Conservation (phyloP, 202 grass and related monocot genomes). For the Carex arenaria region DNA sequence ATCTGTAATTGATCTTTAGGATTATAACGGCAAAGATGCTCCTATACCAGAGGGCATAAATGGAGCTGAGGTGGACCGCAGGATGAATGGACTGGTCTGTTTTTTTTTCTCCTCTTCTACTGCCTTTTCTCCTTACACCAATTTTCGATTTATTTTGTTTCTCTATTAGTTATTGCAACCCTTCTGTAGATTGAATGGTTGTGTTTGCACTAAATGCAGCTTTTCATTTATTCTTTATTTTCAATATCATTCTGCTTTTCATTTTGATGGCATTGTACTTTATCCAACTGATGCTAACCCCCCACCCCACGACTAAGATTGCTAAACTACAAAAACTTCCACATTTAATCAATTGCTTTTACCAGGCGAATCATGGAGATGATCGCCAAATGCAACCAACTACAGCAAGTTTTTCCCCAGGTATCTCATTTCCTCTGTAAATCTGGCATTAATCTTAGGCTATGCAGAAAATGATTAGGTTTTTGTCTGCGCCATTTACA, state of each 20-base stretch:
- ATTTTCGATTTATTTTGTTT: background rate
- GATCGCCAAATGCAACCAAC: constrained; percentile 39
- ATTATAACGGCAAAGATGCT: constrained; percentile 46
- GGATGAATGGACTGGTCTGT: constrained; percentile 54
- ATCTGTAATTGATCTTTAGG: background rate
- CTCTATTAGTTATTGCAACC: background rate
- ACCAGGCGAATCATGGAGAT: constrained; percentile 47
- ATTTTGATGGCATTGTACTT: background rate
- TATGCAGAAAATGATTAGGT: background rate
- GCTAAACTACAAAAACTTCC: background rate
- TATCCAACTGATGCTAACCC: too few relatives aligned
- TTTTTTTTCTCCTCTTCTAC: background rate
- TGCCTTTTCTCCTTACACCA: background rate
- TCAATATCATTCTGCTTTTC: background rate
- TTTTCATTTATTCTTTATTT: background rate
- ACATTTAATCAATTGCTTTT: constrained; percentile 19
- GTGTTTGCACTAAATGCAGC: background rate
- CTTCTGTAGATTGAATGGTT: background rate
- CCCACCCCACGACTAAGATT: background rate
- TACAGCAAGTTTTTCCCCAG: constrained; percentile 34
- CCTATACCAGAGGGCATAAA: constrained; percentile 73
- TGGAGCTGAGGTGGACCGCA: constrained; percentile 69
- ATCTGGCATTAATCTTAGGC: background rate
- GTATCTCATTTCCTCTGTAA: constrained; percentile 28
- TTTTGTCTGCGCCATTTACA: background rate